These are phyloP conservation scores for Mucor circinelloides DNA, from an alignment of 371 early-diverging fungal species.

Conservation along the genomic window DNA sequence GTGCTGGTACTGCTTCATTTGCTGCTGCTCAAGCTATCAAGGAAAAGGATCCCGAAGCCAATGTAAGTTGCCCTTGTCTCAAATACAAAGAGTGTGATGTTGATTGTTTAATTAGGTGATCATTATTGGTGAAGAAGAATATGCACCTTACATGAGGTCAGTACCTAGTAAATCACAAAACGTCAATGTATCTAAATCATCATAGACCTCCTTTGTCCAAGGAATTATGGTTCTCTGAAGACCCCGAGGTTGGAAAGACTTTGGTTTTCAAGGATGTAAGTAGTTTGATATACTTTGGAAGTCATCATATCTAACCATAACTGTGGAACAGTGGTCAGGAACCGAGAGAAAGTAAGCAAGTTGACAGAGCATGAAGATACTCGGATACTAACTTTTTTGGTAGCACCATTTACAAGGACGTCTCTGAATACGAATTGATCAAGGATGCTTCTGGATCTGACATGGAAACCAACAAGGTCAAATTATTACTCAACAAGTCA, in stretches of 20 bases:
- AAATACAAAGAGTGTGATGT: not conserved
- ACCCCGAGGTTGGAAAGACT: constrained; percentile 45
- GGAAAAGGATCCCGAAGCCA: constrained; percentile 68
- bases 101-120: constrained; percentile 43
- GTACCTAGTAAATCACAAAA: not conserved
- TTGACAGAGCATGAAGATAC: not conserved
- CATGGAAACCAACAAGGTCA: constrained; percentile 47
- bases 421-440: constrained; percentile 44
- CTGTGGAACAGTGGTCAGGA: constrained; percentile 60
- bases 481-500: constrained; percentile 49
- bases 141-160: constrained; percentile 70
- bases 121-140: constrained; percentile 66
- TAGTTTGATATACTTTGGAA: not conserved
- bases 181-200: not conserved
- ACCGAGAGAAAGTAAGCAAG: constrained; percentile 56
- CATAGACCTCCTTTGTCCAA: constrained; percentile 67
- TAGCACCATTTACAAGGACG: constrained; percentile 44
- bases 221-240: constrained; percentile 76
- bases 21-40: constrained; percentile 72
- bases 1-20: constrained; percentile 72
- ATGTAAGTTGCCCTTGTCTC: constrained; percentile 34
- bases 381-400: not conserved
- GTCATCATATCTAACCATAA: not conserved
- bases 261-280: constrained; percentile 68
- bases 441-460: constrained; percentile 48